These are phyloP conservation scores for Remersonia thermophila DNA, from an alignment of 2,329 filamentous ascomycete species.

Conservation along the genomic window DNA sequence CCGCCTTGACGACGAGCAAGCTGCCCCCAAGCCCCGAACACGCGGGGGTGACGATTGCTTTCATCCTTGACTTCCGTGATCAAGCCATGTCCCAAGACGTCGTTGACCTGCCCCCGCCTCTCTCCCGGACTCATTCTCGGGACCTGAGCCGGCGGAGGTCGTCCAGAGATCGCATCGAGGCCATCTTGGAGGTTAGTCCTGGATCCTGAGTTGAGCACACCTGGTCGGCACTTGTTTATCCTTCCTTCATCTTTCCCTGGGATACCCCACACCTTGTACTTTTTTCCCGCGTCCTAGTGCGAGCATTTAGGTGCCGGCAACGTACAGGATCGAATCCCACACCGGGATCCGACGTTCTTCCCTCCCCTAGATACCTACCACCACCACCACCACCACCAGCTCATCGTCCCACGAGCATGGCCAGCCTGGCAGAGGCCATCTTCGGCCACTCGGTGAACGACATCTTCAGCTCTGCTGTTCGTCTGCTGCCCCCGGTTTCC, in stretches of 20 bases:
- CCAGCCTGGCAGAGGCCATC: conserved; percentile 10
- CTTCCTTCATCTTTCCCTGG: no score
- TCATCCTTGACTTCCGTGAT: no score
- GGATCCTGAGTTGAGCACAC: no score
- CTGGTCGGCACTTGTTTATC: no score
- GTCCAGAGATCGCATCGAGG: conserved; percentile 20
- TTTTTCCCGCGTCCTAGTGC: no score
- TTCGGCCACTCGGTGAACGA: conserved; percentile 11
- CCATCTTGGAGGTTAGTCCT: conserved; percentile 24
- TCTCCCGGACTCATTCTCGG: background rate
- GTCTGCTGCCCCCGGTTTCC: conserved; percentile 12
- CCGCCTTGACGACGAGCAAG: no score
- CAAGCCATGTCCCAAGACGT: conserved; percentile 4
- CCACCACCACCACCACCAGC: no score
- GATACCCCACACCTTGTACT: background rate
- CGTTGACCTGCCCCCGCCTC: conserved; percentile 1
- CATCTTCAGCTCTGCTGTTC: conserved; percentile 13
- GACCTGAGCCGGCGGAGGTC: conserved; percentile 16
- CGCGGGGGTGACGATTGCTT: no score
- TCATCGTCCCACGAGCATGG: no score
- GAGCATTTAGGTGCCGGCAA: no score
- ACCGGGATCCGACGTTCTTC: background rate
- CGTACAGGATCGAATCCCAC: background rate
- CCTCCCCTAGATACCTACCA: background rate
- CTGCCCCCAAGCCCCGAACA: no score